phyloP scores from a whole-genome alignment of 257 asterid genomes.

The Buddleja alternifolia region DNA sequence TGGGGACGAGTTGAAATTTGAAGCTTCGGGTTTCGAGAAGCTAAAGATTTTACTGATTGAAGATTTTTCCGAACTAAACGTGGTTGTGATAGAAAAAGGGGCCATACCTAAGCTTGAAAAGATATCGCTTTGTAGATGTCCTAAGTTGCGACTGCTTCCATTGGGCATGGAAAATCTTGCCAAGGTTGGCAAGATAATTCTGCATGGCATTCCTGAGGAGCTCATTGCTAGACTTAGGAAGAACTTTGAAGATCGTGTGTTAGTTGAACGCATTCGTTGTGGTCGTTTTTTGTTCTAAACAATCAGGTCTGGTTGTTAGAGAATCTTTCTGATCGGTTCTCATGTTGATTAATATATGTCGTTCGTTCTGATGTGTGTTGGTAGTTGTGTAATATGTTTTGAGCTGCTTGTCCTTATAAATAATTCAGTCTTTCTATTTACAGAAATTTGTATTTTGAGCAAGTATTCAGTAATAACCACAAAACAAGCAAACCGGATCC shows the following conservation, averaged over 20 bases:
- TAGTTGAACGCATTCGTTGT: slow-evolving; percentile 16
- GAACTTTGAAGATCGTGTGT: neutral
- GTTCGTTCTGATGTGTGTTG: too few relatives aligned
- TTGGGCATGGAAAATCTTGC: slow-evolving; percentile 23
- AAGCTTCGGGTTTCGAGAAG: slow-evolving; percentile 28
- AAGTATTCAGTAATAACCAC: too few relatives aligned
- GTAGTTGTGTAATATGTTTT: too few relatives aligned
- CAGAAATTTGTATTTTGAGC: too few relatives aligned
- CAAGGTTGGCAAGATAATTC: slow-evolving; percentile 29
- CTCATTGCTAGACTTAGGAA: slow-evolving; percentile 20
- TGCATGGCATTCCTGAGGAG: slow-evolving; percentile 32
- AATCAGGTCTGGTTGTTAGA: slow-evolving; percentile 13
- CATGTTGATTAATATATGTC: too few relatives aligned
- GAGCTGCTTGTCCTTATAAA: too few relatives aligned
- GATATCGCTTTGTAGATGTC: slow-evolving; percentile 35
- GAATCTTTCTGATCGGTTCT: slow-evolving; percentile 31
- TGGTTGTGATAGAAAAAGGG: slow-evolving; percentile 21
- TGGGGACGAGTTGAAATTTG: slow-evolving; percentile 29
- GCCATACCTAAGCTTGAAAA: slow-evolving; percentile 30
- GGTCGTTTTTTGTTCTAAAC: neutral
- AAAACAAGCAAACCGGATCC: too few relatives aligned
- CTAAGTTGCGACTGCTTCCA: slow-evolving; percentile 14
- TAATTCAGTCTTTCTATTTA: too few relatives aligned
- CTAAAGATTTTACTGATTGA: slow-evolving; percentile 38
- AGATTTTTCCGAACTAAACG: slow-evolving; percentile 14